Evolutionary conservation across 202 grass and related monocot genomes (phyloP).

Genomic region (Schoenoplectus triqueter): DNA sequence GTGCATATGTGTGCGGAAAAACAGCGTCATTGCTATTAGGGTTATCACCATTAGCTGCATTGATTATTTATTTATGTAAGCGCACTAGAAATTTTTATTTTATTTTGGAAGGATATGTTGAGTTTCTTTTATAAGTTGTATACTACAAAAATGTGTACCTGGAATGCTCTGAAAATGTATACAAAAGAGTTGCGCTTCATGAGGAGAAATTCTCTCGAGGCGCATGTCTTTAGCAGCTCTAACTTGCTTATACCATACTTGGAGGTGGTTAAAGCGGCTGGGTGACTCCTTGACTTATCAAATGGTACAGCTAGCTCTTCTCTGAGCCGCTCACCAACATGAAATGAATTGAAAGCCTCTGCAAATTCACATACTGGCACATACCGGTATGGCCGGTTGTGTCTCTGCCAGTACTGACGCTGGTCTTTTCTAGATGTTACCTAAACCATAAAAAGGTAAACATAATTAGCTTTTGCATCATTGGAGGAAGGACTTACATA

Average conservation of each 20-base stretch:
- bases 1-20: constrained; percentile 77
- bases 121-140: neutral
- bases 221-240: constrained; percentile 60
- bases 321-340: constrained; percentile 48
- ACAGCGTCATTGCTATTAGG: constrained; percentile 64
- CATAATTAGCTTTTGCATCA: constrained; percentile 2
- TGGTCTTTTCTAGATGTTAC: constrained; percentile 93
- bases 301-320: constrained; percentile 58
- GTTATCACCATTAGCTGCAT: constrained; percentile 61
- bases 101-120: neutral
- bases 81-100: neutral
- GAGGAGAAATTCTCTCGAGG: constrained; percentile 64
- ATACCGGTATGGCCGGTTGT: constrained; percentile 47
- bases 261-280: constrained; percentile 63
- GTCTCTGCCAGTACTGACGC: constrained; percentile 61
- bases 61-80: neutral
- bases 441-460: constrained; percentile 38
- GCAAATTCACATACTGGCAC: constrained; percentile 67
- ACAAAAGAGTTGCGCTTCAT: constrained; percentile 89
- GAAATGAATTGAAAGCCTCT: constrained; percentile 63
- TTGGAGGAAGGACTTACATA: neutral
- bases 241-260: constrained; percentile 59
- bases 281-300: constrained; percentile 65
- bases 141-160: constrained; percentile 41
- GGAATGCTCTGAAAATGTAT: constrained; percentile 59